A percentile compares a stretch with the other conserved stretches of the same genome.
Conservation (phyloP, 805 yeast genomes). For the Candida nitratophila region DNA sequence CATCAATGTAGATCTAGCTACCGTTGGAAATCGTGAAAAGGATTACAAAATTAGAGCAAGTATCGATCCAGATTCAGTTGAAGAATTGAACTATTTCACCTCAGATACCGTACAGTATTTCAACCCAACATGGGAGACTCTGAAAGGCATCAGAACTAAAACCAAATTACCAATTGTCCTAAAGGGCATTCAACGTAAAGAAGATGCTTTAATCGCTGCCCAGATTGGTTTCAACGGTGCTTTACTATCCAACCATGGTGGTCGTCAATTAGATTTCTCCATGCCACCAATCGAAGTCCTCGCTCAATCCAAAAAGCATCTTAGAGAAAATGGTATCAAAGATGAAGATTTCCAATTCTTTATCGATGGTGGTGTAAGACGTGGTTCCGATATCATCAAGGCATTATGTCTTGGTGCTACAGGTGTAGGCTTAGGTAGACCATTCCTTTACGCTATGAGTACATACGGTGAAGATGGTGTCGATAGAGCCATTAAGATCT, state of each 20-base stretch:
- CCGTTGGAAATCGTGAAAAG: constrained; percentile 79
- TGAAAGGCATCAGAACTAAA: constrained; percentile 40
- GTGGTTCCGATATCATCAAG: constrained; percentile 36
- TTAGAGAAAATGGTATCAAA: constrained; percentile 39
- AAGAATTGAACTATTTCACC: constrained; percentile 8
- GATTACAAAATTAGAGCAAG: constrained; percentile 64
- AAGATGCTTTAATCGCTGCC: constrained; percentile 55
- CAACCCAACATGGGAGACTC: constrained; percentile 53
- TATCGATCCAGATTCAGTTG: constrained; percentile 30
- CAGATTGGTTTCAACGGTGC: constrained; percentile 56
- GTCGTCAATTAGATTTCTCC: constrained; percentile 60
- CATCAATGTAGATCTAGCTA: constrained; percentile 82
- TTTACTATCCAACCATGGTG: constrained; percentile 69
- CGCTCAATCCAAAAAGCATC: constrained; percentile 42
- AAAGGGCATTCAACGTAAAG: constrained; percentile 64
- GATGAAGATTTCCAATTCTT: constrained; percentile 31
- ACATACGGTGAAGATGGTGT: constrained; percentile 77
- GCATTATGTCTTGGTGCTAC: constrained; percentile 36
- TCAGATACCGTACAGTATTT: constrained; percentile 20
- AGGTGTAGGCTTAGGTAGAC: constrained; percentile 66
- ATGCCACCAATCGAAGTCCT: constrained; percentile 57
- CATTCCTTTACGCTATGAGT: constrained; percentile 72
- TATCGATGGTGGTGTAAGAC: constrained; percentile 36
- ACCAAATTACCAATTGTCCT: constrained; percentile 41
- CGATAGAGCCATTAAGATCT: constrained; percentile 49